Base-by-base conservation (phyloP, 2,329 filamentous ascomycete genomes). In the Trichoderma koningiopsis region DNA sequence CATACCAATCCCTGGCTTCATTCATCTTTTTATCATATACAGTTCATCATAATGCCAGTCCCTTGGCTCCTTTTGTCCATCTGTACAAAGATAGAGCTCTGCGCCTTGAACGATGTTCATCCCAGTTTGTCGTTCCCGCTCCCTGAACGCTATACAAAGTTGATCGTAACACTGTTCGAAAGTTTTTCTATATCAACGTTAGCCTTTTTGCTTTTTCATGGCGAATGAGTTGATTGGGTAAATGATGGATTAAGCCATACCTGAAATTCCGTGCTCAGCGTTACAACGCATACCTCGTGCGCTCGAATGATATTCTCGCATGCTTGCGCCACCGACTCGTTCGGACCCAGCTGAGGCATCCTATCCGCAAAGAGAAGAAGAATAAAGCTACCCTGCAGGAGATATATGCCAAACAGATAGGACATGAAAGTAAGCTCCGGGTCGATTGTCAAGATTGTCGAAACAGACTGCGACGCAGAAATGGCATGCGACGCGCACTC, bases 41-140 rank as follows among this genome's bases (percentile, higher is more conserved):
- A 24, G 5, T 49, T 59, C 47, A 27, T 75, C 64, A 80, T 57
- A 80, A 65, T 2, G 75, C 79, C 47, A 81, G 56, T 0, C 79
- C 79, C 35, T 76, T 79, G 5, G 78, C 77, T 0, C 79, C 79
- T 61, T 75, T 77, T 2, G 79, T 86, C 85, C 85, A 87, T 56
- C 84, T 80, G 72, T 87, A 87, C 56, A 86, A 75, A 6, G 84
- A 85, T n/a, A 87, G 77, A 69, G 85, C 84, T 68, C 83, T 78
- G 14, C 84, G 78, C 73, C 80, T 79, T 69, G 78, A 84, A 77
- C 79, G 77, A 58, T 81, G 80, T 73, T 84, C 82, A 59, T 82
- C 81, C 73, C 78, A 79, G 27, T 81, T 78, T 16, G 78, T 78
- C 53, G 77, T 77, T 16, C 79, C 79, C 11, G 77, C 75, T 14